Percentiles rank a stretch among this genome's conserved stretches.
Evolutionary conservation across 805 yeast species (phyloP).

Genomic region (Barnettozyma siamensis): DNA sequence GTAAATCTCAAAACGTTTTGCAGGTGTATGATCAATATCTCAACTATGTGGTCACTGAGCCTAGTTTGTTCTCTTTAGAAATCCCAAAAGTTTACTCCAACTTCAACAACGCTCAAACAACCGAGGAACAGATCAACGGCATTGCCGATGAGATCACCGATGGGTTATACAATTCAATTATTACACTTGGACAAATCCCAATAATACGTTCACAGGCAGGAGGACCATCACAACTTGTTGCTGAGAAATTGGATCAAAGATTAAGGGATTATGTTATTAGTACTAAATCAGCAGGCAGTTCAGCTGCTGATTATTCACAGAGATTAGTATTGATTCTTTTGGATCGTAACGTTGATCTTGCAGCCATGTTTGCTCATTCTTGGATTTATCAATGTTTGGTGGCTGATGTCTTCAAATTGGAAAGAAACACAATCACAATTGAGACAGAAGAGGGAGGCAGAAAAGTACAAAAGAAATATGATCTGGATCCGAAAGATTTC

Average conservation of each 20-base stretch:
- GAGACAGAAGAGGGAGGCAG: conserved; percentile 34
- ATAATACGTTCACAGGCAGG: conserved; percentile 86
- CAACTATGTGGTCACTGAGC: conserved; percentile 89
- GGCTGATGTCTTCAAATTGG: conserved; percentile 80
- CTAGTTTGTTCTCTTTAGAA: conserved; percentile 79
- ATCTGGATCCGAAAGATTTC: conserved; percentile 88
- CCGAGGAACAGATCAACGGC: conserved; percentile 67
- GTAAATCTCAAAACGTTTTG: conserved; percentile 64
- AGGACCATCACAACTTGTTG: conserved; percentile 93
- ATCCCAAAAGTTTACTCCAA: conserved; percentile 56
- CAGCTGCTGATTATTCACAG: conserved; percentile 32
- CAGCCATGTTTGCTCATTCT: conserved; percentile 93
- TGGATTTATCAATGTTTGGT: conserved; percentile 98
- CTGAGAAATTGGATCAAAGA: conserved; percentile 77
- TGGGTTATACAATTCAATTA: conserved; percentile 74
- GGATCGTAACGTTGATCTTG: conserved; percentile 85
- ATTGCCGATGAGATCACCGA: conserved; percentile 67
- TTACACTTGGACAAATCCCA: conserved; percentile 78
- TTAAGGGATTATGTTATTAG: conserved; percentile 83
- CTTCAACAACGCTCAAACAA: conserved; percentile 64
- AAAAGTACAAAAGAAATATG: conserved; percentile 56
- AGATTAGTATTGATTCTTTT: conserved; percentile 74
- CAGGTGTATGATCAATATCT: conserved; percentile 94
- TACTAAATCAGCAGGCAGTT: conserved; percentile 29
- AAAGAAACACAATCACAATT: conserved; percentile 75